Conservation (phyloP, 139 green algal genomes). For the Astrephomene gubernaculifera region DNA sequence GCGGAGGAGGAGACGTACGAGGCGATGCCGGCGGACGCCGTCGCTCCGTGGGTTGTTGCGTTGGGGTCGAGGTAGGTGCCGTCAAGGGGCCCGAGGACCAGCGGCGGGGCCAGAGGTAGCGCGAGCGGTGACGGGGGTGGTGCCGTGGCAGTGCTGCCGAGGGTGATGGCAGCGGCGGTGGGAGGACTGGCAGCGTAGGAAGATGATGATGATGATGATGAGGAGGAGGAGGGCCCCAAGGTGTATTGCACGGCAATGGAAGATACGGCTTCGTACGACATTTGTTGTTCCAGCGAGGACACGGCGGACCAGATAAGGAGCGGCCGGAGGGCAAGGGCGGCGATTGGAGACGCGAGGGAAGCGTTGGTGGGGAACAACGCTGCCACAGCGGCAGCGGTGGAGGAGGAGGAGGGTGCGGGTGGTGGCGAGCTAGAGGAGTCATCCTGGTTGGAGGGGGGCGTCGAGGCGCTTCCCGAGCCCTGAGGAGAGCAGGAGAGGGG, state of each 20-base stretch:
- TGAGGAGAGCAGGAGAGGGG: background rate
- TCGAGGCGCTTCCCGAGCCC: background rate
- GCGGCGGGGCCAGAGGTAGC: background rate
- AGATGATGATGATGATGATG: too few species aligned
- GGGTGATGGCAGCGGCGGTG: too few species aligned
- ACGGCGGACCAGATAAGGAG: conserved; percentile 23
- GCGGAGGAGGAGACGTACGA: background rate
- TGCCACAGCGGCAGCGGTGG: background rate
- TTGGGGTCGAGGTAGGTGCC: conserved; percentile 22
- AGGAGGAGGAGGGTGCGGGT: background rate
- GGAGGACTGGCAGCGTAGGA: too few species aligned
- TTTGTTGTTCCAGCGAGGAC: background rate
- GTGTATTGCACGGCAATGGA: conserved; percentile 18
- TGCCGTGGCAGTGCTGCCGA: background rate
- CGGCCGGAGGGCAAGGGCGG: conserved; percentile 7
- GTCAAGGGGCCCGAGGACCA: conserved; percentile 9
- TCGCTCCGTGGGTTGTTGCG: background rate
- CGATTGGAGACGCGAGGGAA: background rate
- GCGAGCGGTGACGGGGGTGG: too few species aligned
- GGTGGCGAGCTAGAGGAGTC: background rate
- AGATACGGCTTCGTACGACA: background rate
- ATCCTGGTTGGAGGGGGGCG: background rate
- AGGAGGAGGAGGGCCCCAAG: too few species aligned
- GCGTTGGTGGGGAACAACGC: too few species aligned
- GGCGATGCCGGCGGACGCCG: background rate